phyloP scores from a whole-genome alignment of 2,329 filamentous ascomycete species.

The Claviceps spartinae region DNA sequence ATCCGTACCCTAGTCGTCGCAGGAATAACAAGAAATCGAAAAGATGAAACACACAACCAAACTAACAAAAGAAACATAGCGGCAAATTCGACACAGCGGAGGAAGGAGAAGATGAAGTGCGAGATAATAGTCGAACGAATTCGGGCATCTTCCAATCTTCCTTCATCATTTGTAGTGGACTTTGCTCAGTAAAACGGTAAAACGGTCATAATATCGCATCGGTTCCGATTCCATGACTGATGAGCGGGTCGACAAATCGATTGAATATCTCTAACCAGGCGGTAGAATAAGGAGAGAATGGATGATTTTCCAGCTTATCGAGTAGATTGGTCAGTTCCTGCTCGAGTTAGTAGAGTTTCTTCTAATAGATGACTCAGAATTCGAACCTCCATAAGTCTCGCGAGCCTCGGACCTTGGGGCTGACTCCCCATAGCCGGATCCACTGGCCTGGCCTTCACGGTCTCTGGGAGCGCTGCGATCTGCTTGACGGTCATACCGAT shows the following conservation, averaged over 20 bases:
- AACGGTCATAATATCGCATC: background rate
- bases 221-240: background rate
- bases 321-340: slow-evolving; percentile 17
- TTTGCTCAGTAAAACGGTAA: background rate
- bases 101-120: background rate
- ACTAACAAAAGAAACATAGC: slow-evolving; percentile 2
- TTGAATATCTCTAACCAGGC: background rate
- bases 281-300: background rate
- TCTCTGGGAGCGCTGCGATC: slow-evolving; percentile 27
- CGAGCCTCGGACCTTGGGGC: slow-evolving; percentile 29
- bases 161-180: background rate
- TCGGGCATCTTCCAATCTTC: background rate
- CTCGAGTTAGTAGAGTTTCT: slow-evolving; percentile 14
- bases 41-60: slow-evolving; percentile 10
- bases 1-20: slow-evolving; percentile 22
- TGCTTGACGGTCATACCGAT: slow-evolving; percentile 33
- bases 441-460: slow-evolving; percentile 24
- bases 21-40: slow-evolving; percentile 16
- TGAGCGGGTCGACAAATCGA: background rate
- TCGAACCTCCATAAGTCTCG: slow-evolving; percentile 30
- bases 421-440: slow-evolving; percentile 27
- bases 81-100: background rate
- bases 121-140: background rate
- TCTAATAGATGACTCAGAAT: slow-evolving; percentile 1
- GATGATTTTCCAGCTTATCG: slow-evolving; percentile 3